Evolutionary conservation across 2,329 filamentous ascomycete species (phyloP).

Genomic region (Shiraia bambusicola): DNA sequence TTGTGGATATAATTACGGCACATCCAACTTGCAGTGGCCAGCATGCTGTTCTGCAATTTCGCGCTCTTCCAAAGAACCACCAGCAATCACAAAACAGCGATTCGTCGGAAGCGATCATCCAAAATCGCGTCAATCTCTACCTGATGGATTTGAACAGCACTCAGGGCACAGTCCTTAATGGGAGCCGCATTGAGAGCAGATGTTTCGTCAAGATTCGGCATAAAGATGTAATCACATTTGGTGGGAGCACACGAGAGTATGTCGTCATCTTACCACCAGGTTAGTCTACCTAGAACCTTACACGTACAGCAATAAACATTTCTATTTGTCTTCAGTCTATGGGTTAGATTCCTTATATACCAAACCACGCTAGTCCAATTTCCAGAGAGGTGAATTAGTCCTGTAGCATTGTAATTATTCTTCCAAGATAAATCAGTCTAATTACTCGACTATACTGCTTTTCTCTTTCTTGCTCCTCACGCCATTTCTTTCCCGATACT

Average conservation of each 20-base stretch:
- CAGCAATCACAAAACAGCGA: conserved; percentile 87
- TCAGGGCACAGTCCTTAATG: conserved; percentile 80
- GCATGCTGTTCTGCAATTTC: too few species aligned
- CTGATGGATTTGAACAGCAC: conserved; percentile 86
- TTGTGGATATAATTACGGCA: conserved; percentile 78
- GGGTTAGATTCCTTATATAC: neutral
- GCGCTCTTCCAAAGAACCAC: too few species aligned
- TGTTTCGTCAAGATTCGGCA: conserved; percentile 79
- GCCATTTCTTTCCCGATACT: too few species aligned
- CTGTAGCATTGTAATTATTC: too few species aligned
- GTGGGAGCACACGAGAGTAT: conserved; percentile 81
- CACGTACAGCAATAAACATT: neutral
- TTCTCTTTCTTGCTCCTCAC: too few species aligned
- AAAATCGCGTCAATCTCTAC: conserved; percentile 63
- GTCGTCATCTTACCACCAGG: conserved; percentile 71
- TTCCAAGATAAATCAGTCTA: too few species aligned
- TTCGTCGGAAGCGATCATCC: conserved; percentile 4
- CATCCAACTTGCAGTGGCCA: conserved; percentile 91
- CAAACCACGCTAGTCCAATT: neutral
- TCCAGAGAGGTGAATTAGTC: too few species aligned
- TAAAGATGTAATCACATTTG: conserved; percentile 83
- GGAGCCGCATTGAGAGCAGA: conserved; percentile 66
- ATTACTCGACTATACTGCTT: too few species aligned
- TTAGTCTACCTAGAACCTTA: too few species aligned
- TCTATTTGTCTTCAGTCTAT: neutral